Base-by-base conservation (phyloP, 495 filamentous ascomycete species). In the Penicillium robsamsonii region DNA sequence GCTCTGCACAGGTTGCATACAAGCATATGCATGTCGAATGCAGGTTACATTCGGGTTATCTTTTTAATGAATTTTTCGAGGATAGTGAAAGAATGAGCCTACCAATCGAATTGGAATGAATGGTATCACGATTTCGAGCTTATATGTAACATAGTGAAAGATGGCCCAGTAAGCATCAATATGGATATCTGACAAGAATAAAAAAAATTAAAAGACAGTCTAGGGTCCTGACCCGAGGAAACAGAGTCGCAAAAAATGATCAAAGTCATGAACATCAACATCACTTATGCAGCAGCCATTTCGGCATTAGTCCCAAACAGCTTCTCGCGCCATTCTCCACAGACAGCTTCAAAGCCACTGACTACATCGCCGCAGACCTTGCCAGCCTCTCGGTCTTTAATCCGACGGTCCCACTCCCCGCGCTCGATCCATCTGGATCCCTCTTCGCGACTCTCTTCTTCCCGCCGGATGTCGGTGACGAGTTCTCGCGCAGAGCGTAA, bases 311-410 rank as follows among this genome's bases (percentile, higher is more conserved):
- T 65, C 22, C 75, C 75, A 27, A 81, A 76, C 42, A 88, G 67
- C 58, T 78, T 78, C 67, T 79, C 78, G 53, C 81, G 80, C 79
- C 82, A 84, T 58, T 79, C 78, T 9, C 78, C 85, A 70, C 91
- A 96, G 1, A 92, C 84, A 56, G 87, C 84, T 71, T 96, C 94
- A 70, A 97, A 97, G 9, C 92, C 94, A 31, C 86, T 89, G 13
- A 96, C 85, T 20, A 98, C 91, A 58, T 93, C 91, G 2, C 83
- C 79, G 76, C 88, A 97, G 40, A 87, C 87, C 42, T 77, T 75
- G 24, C 84, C 89, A 57, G 90, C 92, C 69, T 95, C 90, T 35
- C 94, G 81, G 38, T 82, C 84, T 53, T 73, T 75, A 33, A 96
- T 70, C 53, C 87, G 81, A 54, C 86, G 84, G 41, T 89, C 83